Base-by-base conservation (phyloP, 2,329 filamentous ascomycete species). In the Talaromyces sp. region DNA sequence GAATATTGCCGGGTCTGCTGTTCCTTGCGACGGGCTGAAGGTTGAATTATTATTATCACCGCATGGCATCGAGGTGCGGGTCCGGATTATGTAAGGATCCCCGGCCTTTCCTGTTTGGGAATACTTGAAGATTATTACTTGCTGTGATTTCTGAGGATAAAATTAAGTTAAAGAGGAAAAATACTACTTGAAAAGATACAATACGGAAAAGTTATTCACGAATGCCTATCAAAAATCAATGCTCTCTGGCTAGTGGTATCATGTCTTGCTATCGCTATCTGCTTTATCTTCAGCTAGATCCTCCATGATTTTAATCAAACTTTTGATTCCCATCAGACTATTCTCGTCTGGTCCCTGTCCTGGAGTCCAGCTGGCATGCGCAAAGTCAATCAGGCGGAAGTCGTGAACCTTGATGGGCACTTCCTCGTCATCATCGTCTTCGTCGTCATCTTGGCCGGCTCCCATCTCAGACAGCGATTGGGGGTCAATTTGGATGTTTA, bases 361-460 rank as follows among this genome's bases (percentile, higher is more conserved):
- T 0, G 91, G 89, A 1, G 86, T 89, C 88, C 89, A 98, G 56
- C 81, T 78, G 11, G 95, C 95, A 75, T 99, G 95, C 1, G 95
- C 95, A 81, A 99, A 99, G 74, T 99, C 95, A 68, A 99, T 99
- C 65, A 99, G 82, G 72, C 93, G 95, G 56, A 97, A 82, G 13
- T 86, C 84, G 69, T 89, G 91, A 51, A 96, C 85, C 68, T 88
- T 88, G 0, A 89, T 89, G 11, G 74, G 71, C 63, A 78, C 74
- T 60, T 81, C 75, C 57, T 84, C 80, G 2, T 86, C 83, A 1
- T 87, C 83, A 0, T 85, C 83, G 1, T 79, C 80, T 0, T 81
- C 79, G 1, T 81, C 79, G 1, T 80, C 80, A 0, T 79, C 79
- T 1, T 83, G 76, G 77, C 75, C 22, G 75, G 75, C 55, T 77